phyloP scores from a whole-genome alignment of 2,329 filamentous ascomycete species.

The Beauveria scarabaeidicola region DNA sequence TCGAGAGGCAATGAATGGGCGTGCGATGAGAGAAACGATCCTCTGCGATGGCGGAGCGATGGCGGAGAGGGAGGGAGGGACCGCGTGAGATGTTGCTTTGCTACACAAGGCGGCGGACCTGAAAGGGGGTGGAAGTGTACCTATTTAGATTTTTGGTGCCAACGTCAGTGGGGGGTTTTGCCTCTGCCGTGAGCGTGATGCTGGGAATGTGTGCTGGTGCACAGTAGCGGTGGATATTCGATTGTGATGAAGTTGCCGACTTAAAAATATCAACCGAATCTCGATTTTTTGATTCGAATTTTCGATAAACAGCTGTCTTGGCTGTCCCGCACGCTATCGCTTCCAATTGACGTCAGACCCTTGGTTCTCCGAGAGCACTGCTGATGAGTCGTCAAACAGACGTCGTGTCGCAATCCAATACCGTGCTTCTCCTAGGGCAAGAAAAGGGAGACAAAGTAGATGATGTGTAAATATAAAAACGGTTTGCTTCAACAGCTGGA shows the following conservation, averaged over 20 bases:
- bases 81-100: slow-evolving; percentile 3
- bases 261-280: too few species aligned
- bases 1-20: not conserved
- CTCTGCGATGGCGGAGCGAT: not conserved
- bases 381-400: not conserved
- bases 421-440: too few species aligned
- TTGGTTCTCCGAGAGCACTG: not conserved
- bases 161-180: not conserved
- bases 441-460: too few species aligned
- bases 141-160: not conserved
- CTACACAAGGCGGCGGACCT: not conserved
- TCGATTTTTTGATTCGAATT: too few species aligned
- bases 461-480: not conserved
- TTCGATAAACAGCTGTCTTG: not conserved
- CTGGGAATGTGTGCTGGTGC: not conserved
- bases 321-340: not conserved
- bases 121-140: not conserved
- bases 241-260: too few species aligned
- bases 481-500: not conserved
- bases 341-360: not conserved
- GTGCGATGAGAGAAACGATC: not conserved
- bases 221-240: not conserved
- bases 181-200: not conserved
- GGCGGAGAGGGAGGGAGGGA: not conserved
- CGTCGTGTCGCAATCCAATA: not conserved